These are phyloP conservation scores for Cladosporium sp. DNA, from an alignment of 2,329 filamentous ascomycete genomes.

Conservation along the genomic window DNA sequence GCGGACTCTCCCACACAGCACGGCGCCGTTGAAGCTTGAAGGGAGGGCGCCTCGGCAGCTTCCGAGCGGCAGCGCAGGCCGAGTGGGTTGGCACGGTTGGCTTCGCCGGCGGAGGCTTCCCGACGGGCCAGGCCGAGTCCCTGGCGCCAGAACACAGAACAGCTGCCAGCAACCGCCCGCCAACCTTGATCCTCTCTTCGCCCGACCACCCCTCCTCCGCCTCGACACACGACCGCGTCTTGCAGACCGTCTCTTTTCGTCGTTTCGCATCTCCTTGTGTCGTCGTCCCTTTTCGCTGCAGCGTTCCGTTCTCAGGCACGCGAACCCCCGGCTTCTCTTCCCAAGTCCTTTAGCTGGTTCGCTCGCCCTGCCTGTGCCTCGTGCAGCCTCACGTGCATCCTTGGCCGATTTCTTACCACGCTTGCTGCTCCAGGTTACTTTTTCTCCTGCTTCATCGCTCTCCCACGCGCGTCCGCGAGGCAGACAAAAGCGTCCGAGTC, in stretches of 20 bases:
- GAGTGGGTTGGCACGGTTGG: no score
- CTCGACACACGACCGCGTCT: neutral
- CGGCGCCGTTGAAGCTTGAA: no score
- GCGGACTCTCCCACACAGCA: no score
- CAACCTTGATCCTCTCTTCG: neutral
- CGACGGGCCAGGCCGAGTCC: no score
- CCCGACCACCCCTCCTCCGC: neutral
- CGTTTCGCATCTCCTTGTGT: conserved; percentile 11
- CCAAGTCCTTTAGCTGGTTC: conserved; percentile 6
- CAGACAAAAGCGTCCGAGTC: conserved; percentile 1
- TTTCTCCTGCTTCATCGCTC: neutral
- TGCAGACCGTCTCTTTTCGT: neutral
- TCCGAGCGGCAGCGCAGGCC: no score
- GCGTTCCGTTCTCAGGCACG: conserved; percentile 2
- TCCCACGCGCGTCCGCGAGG: neutral
- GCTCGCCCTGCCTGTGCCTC: neutral
- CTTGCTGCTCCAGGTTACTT: no score
- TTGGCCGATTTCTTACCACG: neutral
- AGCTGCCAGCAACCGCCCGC: neutral
- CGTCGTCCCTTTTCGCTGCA: conserved; percentile 1
- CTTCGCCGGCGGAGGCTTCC: no score
- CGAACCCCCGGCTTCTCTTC: neutral
- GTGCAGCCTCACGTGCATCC: neutral
- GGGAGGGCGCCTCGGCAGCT: no score
- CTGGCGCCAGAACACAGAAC: neutral